phyloP scores from a whole-genome alignment of 2,329 filamentous ascomycete species.

The Fusarium continuum region DNA sequence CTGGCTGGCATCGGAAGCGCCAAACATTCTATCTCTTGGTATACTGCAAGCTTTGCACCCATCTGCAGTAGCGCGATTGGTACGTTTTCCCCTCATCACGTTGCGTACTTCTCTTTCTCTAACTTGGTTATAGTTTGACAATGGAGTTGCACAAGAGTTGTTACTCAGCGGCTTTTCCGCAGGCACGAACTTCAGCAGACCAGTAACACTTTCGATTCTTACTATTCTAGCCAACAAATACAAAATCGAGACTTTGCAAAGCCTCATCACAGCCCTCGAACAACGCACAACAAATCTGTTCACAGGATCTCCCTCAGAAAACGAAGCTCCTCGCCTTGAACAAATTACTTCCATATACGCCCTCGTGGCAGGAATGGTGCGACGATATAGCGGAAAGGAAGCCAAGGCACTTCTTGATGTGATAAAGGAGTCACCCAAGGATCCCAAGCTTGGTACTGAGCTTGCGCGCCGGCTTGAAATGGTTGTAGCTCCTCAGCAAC shows the following conservation, averaged over 20 bases:
- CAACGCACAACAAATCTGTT: conserved; percentile 37
- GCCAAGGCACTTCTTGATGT: conserved; percentile 48
- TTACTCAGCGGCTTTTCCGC: conserved; percentile 43
- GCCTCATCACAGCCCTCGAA: conserved; percentile 44
- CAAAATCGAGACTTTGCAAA: conserved; percentile 47
- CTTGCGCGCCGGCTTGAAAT: conserved; percentile 56
- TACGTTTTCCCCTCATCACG: conserved; percentile 36
- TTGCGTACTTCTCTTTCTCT: conserved; percentile 3
- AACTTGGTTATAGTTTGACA: conserved; percentile 47
- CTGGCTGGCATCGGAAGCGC: conserved; percentile 46
- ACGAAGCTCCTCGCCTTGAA: conserved; percentile 31
- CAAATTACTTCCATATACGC: conserved; percentile 49
- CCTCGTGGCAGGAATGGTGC: conserved; percentile 51
- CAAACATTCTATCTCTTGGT: conserved; percentile 52
- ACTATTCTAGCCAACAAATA: conserved; percentile 58
- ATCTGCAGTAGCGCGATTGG: conserved; percentile 47
- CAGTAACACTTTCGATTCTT: conserved; percentile 50
- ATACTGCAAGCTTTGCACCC: conserved; percentile 51
- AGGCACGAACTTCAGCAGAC: conserved; percentile 28
- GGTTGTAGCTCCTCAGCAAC: conserved; percentile 52
- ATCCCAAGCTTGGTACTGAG: conserved; percentile 48
- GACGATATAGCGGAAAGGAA: conserved; percentile 51
- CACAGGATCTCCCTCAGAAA: conserved; percentile 7
- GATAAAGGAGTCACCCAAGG: conserved; percentile 49
- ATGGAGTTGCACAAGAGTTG: conserved; percentile 49